phyloP scores from a whole-genome alignment of 768 basidiomycete species.

The Tylopilus intermedius region DNA sequence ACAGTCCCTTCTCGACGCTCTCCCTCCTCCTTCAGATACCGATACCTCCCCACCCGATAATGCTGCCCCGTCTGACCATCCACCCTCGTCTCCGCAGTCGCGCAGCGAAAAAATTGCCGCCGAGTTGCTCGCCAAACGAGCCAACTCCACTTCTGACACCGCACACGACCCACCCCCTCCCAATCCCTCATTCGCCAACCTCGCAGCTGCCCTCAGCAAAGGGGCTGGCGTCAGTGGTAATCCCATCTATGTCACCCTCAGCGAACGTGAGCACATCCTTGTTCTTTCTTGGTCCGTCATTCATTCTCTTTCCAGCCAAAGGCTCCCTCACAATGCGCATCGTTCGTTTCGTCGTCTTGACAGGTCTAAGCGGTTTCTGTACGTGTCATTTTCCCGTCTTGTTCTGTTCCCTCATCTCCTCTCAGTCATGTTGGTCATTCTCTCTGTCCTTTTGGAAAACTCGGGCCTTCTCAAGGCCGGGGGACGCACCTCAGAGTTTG shows the following conservation, averaged over 20 bases:
- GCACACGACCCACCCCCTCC: constrained; percentile 13
- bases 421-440: constrained; percentile 74
- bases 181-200: constrained; percentile 38
- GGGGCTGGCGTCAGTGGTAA: constrained; percentile 43
- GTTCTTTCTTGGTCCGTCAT: not conserved
- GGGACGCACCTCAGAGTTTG: constrained; percentile 75
- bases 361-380: constrained; percentile 63
- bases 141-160: constrained; percentile 7
- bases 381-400: constrained; percentile 25
- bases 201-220: constrained; percentile 37
- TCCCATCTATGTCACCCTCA: constrained; percentile 78
- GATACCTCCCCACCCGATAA: constrained; percentile 19
- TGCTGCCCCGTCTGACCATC: constrained; percentile 2
- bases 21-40: constrained; percentile 10
- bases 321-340: constrained; percentile 62
- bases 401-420: constrained; percentile 3
- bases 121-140: constrained; percentile 32
- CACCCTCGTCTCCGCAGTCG: constrained; percentile 22
- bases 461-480: constrained; percentile 90
- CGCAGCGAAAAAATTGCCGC: constrained; percentile 41
- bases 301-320: constrained; percentile 44
- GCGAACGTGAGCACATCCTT: constrained; percentile 57
- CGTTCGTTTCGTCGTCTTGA: constrained; percentile 55
- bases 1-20: constrained; percentile 53
- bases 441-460: constrained; percentile 89